phyloP scores from a whole-genome alignment of 1,284 basidiomycete genomes.

The Takashimella tepidaria region DNA sequence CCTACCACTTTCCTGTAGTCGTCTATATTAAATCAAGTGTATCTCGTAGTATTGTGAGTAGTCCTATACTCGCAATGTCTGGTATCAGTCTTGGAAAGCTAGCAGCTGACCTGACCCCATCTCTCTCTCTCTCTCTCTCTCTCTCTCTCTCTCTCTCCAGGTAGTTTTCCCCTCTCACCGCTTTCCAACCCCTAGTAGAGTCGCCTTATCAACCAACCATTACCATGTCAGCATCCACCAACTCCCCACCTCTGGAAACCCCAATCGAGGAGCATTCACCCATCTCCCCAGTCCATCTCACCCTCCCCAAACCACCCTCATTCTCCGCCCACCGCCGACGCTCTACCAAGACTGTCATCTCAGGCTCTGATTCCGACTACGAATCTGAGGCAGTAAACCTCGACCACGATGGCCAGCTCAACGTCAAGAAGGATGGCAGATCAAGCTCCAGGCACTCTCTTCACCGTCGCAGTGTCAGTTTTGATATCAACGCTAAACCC shows the following conservation, averaged over 20 bases:
- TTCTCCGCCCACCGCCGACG: not conserved
- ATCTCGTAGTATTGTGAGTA: not conserved
- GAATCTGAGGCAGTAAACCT: no score
- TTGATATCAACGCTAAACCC: not conserved
- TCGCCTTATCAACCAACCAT: no score
- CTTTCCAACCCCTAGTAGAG: no score
- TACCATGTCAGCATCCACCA: not conserved
- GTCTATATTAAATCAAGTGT: not conserved
- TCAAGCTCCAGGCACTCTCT: no score
- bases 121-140: not conserved
- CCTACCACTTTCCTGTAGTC: not conserved
- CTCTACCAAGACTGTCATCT: not conserved
- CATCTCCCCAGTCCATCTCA: not conserved
- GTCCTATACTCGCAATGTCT: not conserved
- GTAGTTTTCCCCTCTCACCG: no score
- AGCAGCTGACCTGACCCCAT: not conserved
- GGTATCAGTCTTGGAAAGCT: not conserved
- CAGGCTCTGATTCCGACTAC: not conserved
- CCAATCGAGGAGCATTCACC: not conserved
- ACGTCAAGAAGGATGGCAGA: no score
- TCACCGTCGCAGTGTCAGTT: not conserved
- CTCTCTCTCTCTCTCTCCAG: no score
- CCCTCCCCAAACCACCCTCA: not conserved
- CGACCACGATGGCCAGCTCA: no score
- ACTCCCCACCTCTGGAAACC: not conserved